These are phyloP conservation scores for Coemansia sp. DNA, from an alignment of 192 early-diverging fungal species.

Conservation along the genomic window DNA sequence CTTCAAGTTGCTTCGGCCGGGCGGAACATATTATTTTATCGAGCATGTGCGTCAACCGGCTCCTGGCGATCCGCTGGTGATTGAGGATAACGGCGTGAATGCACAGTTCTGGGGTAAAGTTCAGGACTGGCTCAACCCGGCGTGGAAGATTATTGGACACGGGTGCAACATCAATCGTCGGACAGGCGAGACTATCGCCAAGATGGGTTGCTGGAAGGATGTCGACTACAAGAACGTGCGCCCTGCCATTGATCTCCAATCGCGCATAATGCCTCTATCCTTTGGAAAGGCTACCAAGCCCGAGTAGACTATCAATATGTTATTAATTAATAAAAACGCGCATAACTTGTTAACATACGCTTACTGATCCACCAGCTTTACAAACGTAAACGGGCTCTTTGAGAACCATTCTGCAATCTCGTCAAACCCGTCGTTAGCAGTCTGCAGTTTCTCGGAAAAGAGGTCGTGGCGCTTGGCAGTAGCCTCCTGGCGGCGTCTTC, in stretches of 20 bases:
- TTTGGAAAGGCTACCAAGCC: conserved; percentile 48
- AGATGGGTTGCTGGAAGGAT: conserved; percentile 20
- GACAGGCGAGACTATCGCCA: conserved; percentile 31
- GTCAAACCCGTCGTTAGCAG: conserved; percentile 77
- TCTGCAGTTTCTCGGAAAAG: conserved; percentile 76
- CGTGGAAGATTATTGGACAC: conserved; percentile 31
- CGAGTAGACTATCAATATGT: not conserved
- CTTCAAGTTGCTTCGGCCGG: conserved; percentile 23
- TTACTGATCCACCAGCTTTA: conserved; percentile 41
- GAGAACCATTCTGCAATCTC: conserved; percentile 89
- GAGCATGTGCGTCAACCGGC: conserved; percentile 47
- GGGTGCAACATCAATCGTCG: conserved; percentile 34
- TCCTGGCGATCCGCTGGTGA: conserved; percentile 17
- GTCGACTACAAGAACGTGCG: conserved; percentile 42
- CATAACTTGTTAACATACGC: not conserved
- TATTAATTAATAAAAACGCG: not conserved
- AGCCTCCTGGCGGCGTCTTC: conserved; percentile 72
- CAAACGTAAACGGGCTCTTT: conserved; percentile 72
- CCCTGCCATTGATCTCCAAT: conserved; percentile 30
- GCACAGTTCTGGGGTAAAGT: conserved; percentile 32
- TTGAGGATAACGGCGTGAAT: conserved; percentile 36
- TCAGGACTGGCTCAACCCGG: conserved; percentile 33
- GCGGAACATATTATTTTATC: conserved; percentile 31
- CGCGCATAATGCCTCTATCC: conserved; percentile 39
- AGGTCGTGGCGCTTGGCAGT: conserved; percentile 74